Evolutionary conservation across 2,329 filamentous ascomycete genomes (phyloP).

Genomic region (Nectriaceae sp.): DNA sequence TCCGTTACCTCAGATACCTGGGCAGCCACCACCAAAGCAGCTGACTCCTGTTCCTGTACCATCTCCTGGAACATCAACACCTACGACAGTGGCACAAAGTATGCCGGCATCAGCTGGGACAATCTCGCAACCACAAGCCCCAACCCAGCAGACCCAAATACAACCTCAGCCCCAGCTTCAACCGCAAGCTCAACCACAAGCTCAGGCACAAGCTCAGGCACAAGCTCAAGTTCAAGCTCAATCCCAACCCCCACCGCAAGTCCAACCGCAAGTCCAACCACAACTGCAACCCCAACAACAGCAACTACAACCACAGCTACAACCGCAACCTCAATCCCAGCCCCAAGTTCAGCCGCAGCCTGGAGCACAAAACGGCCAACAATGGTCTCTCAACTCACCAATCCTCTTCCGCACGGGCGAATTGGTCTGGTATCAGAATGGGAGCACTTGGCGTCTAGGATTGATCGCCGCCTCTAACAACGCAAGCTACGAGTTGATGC

Average conservation of each 20-base stretch:
- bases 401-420: constrained; percentile 50
- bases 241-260: constrained; percentile 14
- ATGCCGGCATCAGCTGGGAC: constrained; percentile 12
- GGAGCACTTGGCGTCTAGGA: constrained; percentile 50
- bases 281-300: constrained; percentile 12
- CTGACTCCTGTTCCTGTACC: constrained; percentile 20
- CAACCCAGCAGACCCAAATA: not conserved
- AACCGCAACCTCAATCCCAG: constrained; percentile 20
- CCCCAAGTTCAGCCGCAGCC: constrained; percentile 13
- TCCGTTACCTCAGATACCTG: constrained; percentile 36
- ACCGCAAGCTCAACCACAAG: constrained; percentile 13
- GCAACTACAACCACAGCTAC: constrained; percentile 17
- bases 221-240: constrained; percentile 16
- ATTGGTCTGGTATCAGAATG: constrained; percentile 52
- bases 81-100: constrained; percentile 18
- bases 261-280: too few relatives aligned
- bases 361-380: constrained; percentile 9
- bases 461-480: constrained; percentile 39
- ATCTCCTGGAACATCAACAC: constrained; percentile 31
- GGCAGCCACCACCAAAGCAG: constrained; percentile 31
- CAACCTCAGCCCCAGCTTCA: constrained; percentile 12
- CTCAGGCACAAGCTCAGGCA: constrained; percentile 12
- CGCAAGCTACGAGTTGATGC: constrained; percentile 40
- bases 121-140: constrained; percentile 4
- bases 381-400: constrained; percentile 36